Percentiles rank a stretch among this genome's conserved stretches.
Evolutionary conservation across 371 early-diverging fungal species (phyloP).

Genomic region (Syncephalastrum contaminatum): DNA sequence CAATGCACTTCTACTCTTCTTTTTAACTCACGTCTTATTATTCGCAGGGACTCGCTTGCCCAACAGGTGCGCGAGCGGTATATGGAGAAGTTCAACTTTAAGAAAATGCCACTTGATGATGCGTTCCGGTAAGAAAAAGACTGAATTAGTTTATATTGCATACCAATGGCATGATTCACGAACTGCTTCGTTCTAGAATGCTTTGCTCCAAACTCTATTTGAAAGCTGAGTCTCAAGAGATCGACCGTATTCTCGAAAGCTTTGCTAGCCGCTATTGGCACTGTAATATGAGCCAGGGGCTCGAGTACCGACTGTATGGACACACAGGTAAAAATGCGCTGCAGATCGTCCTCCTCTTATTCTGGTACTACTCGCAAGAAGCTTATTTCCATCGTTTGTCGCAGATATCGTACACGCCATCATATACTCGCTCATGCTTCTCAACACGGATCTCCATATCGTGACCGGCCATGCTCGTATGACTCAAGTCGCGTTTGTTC

Average conservation of each 20-base stretch:
- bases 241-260: constrained; percentile 82
- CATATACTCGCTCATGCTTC: constrained; percentile 78
- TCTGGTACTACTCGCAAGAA: constrained; percentile 44
- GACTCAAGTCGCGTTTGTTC: constrained; percentile 47
- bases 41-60: constrained; percentile 37
- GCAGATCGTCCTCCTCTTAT: constrained; percentile 18
- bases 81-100: constrained; percentile 76
- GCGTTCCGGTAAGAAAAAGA: constrained; percentile 60
- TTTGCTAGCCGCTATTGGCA: constrained; percentile 80
- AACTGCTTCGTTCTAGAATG: constrained; percentile 20
- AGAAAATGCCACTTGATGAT: constrained; percentile 64
- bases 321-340: no score
- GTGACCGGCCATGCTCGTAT: constrained; percentile 44
- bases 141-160: constrained; percentile 2
- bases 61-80: constrained; percentile 55
- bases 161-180: background rate
- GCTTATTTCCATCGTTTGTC: background rate
- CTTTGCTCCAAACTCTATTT: constrained; percentile 77
- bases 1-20: no score
- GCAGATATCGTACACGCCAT: constrained; percentile 81
- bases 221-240: constrained; percentile 90
- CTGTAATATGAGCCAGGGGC: constrained; percentile 54
- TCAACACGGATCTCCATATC: constrained; percentile 89
- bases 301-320: no score
- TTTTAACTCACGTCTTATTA: no score